Base-by-base conservation (phyloP, 495 filamentous ascomycete species). In the Pseudoneurospora amorphoporcata region DNA sequence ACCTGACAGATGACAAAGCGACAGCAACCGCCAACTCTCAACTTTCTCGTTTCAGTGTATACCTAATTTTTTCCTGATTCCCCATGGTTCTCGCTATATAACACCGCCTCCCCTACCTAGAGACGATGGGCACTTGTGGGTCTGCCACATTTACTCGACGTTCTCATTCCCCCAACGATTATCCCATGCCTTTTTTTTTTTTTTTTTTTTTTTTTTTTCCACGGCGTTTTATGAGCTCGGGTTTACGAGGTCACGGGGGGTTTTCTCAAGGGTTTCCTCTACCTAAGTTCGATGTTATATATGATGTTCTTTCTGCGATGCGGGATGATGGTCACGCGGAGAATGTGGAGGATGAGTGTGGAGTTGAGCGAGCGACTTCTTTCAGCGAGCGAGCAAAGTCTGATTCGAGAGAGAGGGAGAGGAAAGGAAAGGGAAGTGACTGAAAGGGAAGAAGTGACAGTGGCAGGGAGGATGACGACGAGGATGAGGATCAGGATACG, bases 31-130 rank as follows among this genome's bases (percentile, higher is more conserved):
- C 32, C 35, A 35, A 74, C 74, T 41, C 9, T 41, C 38, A 17
- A n/a, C 68, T 70, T 19, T 40, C 65, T 70, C 71, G 9, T 71
- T 58, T 40, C 70, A 58, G 16, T 72, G 69, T 75, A 72, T 70
- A 73, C 69, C 12, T 39, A 12, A 70, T 39, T 68, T 70, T 69
- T 72, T 69, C 35, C 45, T 23, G 9, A 12, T 39, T 39, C 35
- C 16, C 32, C 2, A 2, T 9, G 19, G 19, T 29, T 58, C 19
- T 58, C 23, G 29, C 47, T 58, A 58, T 14, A 58, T 29, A 29
- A 58, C 47, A 32, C 47, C 43, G 35, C 35, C 35, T 19, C n/a
- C 19, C 19, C 10, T 14, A 6, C 10, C 10, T 5, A 29, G 47
- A 32, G 47, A 29, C 47, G 19, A 19, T 32, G 47, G 14, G 4